A percentile compares a stretch with the other conserved stretches of the same genome.
phyloP scores from a whole-genome alignment of 257 asterid species.

The Rubia yunnanensis region DNA sequence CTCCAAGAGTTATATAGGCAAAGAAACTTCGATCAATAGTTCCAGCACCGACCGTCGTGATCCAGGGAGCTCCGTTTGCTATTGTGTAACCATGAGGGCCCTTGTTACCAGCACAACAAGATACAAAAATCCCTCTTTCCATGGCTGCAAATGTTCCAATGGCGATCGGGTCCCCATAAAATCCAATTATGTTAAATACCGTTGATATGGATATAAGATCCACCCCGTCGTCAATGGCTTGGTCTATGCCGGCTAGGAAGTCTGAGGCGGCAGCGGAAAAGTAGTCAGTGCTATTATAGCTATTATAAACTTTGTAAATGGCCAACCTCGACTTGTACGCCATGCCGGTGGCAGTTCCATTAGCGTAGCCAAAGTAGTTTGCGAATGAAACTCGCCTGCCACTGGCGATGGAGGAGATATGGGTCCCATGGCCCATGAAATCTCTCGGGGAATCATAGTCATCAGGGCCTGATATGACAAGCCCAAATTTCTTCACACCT shows the following conservation, averaged over 20 bases:
- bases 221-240: conserved; percentile 17
- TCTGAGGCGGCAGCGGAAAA: conserved; percentile 7
- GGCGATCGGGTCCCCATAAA: conserved; percentile 15
- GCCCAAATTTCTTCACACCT: too few species aligned
- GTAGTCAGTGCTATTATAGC: not conserved
- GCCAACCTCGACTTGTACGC: conserved; percentile 11
- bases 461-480: conserved; percentile 4
- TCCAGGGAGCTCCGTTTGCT: too few species aligned
- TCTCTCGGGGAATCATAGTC: conserved; percentile 17
- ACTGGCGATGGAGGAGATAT: conserved; percentile 9
- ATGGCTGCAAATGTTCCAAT: conserved; percentile 11
- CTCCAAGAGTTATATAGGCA: too few species aligned
- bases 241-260: conserved; percentile 8
- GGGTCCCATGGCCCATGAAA: conserved; percentile 14
- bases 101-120: conserved; percentile 15
- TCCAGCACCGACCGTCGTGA: too few species aligned
- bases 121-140: conserved; percentile 13
- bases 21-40: too few species aligned
- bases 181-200: conserved; percentile 12
- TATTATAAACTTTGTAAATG: conserved; percentile 10
- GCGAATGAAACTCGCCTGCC: conserved; percentile 10
- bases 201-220: conserved; percentile 11
- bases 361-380: too few species aligned
- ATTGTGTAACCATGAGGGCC: conserved; percentile 11
- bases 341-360: conserved; percentile 17